Percentiles rank a stretch among this genome's conserved stretches.
Evolutionary conservation across 192 early-diverging fungal species (phyloP).

Genomic region (Coemansia sp.): DNA sequence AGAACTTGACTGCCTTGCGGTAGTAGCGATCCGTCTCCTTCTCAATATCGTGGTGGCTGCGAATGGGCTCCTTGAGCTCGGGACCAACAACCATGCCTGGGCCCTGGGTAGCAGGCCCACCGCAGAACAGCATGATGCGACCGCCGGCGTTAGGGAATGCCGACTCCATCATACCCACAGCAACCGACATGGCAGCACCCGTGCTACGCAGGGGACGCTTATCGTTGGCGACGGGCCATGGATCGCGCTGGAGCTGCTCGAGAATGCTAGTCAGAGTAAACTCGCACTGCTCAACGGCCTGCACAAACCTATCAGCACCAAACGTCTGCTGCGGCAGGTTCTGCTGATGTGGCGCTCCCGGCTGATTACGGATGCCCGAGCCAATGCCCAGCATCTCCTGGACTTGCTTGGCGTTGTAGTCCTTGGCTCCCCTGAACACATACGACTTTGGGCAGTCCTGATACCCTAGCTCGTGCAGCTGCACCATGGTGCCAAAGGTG

Average conservation of each 20-base stretch:
- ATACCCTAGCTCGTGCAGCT: constrained; percentile 96
- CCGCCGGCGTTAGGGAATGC: constrained; percentile 90
- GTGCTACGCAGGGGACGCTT: constrained; percentile 91
- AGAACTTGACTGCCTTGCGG: constrained; percentile 95
- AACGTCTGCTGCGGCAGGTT: constrained; percentile 42
- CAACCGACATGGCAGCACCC: constrained; percentile 91
- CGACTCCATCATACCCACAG: constrained; percentile 87
- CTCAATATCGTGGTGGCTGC: constrained; percentile 98
- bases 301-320: constrained; percentile 72
- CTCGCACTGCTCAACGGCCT: constrained; percentile 92
- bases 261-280: constrained; percentile 92
- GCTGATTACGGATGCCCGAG: constrained; percentile 43
- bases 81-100: constrained; percentile 92
- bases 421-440: constrained; percentile 96
- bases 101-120: constrained; percentile 91
- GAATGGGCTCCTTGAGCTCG: constrained; percentile 90
- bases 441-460: constrained; percentile 95
- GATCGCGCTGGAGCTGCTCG: constrained; percentile 96
- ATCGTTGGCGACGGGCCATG: constrained; percentile 90
- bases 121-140: constrained; percentile 89
- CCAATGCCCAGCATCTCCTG: constrained; percentile 95
- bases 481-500: constrained; percentile 97
- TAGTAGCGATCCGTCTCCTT: constrained; percentile 90
- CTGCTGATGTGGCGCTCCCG: constrained; percentile 29
- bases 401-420: constrained; percentile 92